Percentiles rank a stretch among this genome's conserved stretches.
Conservation (phyloP, 2,329 filamentous ascomycete species). For the Colletotrichum sp. region DNA sequence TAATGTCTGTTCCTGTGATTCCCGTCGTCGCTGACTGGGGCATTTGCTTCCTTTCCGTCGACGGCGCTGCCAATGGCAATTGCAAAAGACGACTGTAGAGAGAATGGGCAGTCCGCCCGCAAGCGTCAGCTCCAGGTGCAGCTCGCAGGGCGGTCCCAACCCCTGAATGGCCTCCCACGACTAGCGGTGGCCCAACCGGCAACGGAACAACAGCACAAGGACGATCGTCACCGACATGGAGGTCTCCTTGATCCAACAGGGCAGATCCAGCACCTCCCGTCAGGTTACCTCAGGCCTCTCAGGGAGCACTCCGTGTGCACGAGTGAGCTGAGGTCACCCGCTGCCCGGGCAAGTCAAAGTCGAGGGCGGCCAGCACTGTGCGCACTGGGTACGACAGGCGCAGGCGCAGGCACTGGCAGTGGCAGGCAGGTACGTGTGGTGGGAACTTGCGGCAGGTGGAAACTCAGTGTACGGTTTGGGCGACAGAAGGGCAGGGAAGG, state of each 20-base stretch:
- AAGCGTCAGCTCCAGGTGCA: background rate
- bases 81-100: background rate
- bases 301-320: background rate
- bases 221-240: constrained; percentile 13
- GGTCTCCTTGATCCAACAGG: background rate
- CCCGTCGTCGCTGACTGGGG: background rate
- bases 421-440: background rate
- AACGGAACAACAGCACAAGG: background rate
- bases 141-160: constrained; percentile 14
- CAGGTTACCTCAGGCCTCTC: background rate
- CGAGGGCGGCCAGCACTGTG: background rate
- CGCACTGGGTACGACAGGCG: background rate
- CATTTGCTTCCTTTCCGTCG: background rate
- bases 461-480: background rate
- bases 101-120: background rate
- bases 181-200: constrained; percentile 7
- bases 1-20: background rate
- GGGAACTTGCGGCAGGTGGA: background rate
- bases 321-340: background rate
- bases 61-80: background rate
- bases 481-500: background rate
- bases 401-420: background rate
- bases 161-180: background rate
- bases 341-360: background rate
- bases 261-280: background rate